Conservation (phyloP, 2,329 filamentous ascomycete species). For the Fusarium redolens region DNA sequence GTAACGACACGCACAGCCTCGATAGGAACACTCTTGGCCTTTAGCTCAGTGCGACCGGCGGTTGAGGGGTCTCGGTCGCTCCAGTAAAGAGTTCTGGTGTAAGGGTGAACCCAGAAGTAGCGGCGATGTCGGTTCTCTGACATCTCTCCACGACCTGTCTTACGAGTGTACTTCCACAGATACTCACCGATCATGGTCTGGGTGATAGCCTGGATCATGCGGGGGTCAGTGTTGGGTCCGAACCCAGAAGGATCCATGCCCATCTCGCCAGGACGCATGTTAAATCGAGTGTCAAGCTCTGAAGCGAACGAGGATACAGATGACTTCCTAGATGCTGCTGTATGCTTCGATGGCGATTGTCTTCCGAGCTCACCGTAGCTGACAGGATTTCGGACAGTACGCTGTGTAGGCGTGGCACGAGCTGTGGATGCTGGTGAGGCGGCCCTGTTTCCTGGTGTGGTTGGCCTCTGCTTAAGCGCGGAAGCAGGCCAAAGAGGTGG, state of each 20-base stretch:
- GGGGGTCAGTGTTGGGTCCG: constrained; percentile 83
- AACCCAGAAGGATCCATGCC: constrained; percentile 68
- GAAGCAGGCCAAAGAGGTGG: constrained; percentile 88
- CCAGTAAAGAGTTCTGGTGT: constrained; percentile 97
- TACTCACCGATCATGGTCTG: constrained; percentile 99
- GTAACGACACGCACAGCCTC: constrained; percentile 91
- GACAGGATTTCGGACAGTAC: constrained; percentile 58
- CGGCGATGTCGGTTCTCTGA: constrained; percentile 91
- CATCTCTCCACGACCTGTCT: constrained; percentile 87
- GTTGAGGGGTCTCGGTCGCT: constrained; percentile 87
- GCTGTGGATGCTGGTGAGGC: constrained; percentile 58
- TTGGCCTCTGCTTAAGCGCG: constrained; percentile 68
- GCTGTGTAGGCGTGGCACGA: constrained; percentile 69
- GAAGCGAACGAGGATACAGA: constrained; percentile 97
- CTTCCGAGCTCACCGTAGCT: constrained; percentile 60
- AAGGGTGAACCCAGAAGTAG: constrained; percentile 99
- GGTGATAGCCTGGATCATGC: constrained; percentile 99
- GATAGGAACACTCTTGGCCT: constrained; percentile 90
- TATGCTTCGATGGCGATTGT: constrained; percentile 60
- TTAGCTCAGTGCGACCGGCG: constrained; percentile 80
- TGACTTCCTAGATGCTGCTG: constrained; percentile 64
- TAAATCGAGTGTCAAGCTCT: constrained; percentile 91
- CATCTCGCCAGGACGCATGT: constrained; percentile 71
- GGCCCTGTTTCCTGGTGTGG: constrained; percentile 67
- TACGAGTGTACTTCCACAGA: constrained; percentile 98